Conservation (phyloP, 495 filamentous ascomycete species). For the Elasticomyces elasticus region DNA sequence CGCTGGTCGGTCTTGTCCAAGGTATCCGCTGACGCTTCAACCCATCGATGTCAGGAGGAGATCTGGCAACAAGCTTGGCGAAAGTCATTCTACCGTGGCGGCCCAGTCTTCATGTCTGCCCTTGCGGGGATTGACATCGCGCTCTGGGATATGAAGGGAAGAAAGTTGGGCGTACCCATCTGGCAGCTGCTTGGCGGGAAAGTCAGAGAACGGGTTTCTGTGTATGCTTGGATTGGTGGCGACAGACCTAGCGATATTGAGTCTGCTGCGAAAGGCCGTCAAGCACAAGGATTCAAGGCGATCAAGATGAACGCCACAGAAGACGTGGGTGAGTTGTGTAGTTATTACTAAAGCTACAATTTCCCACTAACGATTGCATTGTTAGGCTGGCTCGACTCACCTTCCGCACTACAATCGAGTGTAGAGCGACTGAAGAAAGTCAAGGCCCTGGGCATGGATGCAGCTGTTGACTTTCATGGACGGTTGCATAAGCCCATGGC, state of each 20-base stretch:
- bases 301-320: conserved; percentile 80
- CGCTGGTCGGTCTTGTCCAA: no score
- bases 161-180: conserved; percentile 56
- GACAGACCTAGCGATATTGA: conserved; percentile 67
- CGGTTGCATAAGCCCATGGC: conserved; percentile 71
- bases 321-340: conserved; percentile 40
- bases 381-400: conserved; percentile 61
- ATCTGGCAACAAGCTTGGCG: conserved; percentile 68
- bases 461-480: conserved; percentile 68
- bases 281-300: conserved; percentile 59
- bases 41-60: no score
- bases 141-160: conserved; percentile 65
- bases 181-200: conserved; percentile 68
- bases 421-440: conserved; percentile 61
- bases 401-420: conserved; percentile 49
- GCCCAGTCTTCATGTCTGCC: conserved; percentile 74
- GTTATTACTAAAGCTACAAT: not conserved
- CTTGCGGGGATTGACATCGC: conserved; percentile 74
- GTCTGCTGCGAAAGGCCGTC: conserved; percentile 40
- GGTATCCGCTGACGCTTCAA: no score
- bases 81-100: conserved; percentile 66
- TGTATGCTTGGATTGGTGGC: conserved; percentile 83
- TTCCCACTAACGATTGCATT: not conserved
- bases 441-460: conserved; percentile 61
- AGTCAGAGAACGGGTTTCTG: conserved; percentile 60